Evolutionary conservation across 495 filamentous ascomycete species (phyloP).

Genomic region (Trichoderma asperelloides): DNA sequence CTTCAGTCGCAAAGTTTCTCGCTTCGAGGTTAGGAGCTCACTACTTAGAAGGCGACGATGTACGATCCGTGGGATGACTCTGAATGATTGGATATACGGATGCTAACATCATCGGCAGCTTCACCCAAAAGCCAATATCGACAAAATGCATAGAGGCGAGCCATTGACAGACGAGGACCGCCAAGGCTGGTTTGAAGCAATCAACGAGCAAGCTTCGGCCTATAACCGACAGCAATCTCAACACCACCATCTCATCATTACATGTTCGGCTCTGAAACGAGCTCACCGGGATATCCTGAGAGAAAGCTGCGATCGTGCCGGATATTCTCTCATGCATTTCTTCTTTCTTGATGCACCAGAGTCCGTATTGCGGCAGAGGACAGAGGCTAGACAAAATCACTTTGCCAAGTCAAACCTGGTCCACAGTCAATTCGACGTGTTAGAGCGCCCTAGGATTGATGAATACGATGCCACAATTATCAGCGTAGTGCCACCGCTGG

Average conservation of each 20-base stretch:
- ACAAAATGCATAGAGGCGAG: background rate
- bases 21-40: background rate
- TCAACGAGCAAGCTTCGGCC: background rate
- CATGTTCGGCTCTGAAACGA: background rate
- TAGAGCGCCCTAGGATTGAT: background rate
- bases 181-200: slow-evolving; percentile 1
- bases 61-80: background rate
- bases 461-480: slow-evolving; percentile 1
- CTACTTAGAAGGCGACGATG: background rate
- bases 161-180: background rate
- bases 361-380: background rate
- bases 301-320: background rate
- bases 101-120: background rate
- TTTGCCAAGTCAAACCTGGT: slow-evolving; percentile 1
- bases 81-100: background rate
- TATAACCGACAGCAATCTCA: background rate
- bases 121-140: slow-evolving; percentile 1
- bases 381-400: background rate
- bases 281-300: background rate
- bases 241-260: background rate
- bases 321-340: background rate
- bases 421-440: background rate
- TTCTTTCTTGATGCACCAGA: background rate
- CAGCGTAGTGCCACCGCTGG: background rate
- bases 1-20: background rate